phyloP scores from a whole-genome alignment of 768 basidiomycete species.

The Hygrophoropsis aurantiaca region DNA sequence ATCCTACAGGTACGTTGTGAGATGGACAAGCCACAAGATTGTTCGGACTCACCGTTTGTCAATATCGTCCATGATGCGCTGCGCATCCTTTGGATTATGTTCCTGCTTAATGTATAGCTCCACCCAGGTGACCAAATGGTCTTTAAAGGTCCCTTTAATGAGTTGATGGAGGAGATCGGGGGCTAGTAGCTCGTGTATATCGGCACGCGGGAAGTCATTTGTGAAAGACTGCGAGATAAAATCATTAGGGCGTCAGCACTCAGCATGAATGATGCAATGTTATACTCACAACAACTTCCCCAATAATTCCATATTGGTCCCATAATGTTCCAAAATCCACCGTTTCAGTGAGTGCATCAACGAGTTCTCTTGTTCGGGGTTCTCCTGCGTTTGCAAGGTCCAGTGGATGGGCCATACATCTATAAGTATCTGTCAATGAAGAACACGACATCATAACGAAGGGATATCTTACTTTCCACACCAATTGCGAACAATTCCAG shows the following conservation, averaged over 20 bases:
- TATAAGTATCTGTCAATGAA: conserved; percentile 11
- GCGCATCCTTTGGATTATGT: background rate
- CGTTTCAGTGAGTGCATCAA: conserved; percentile 15
- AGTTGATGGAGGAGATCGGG: conserved; percentile 11
- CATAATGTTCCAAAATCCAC: conserved; percentile 22
- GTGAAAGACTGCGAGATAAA: too few relatives aligned
- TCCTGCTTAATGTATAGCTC: conserved; percentile 1
- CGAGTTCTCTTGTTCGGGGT: conserved; percentile 16
- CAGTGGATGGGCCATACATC: conserved; percentile 20
- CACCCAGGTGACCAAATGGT: conserved; percentile 13
- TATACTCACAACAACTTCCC: conserved; percentile 32
- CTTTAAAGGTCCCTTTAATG: conserved; percentile 12
- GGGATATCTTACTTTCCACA: conserved; percentile 29
- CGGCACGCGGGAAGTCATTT: conserved; percentile 2
- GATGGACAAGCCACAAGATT: background rate
- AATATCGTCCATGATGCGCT: conserved; percentile 33
- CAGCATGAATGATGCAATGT: background rate
- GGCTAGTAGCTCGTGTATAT: conserved; percentile 4
- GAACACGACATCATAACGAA: conserved; percentile 4
- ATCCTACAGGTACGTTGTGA: conserved; percentile 11
- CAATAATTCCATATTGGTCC: conserved; percentile 32
- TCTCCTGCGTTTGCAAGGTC: conserved; percentile 23
- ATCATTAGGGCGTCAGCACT: too few relatives aligned
- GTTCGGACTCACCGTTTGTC: conserved; percentile 29
- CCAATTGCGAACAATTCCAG: conserved; percentile 35